phyloP scores from a whole-genome alignment of 1,284 basidiomycete species.

The Porogramme epimiltina region DNA sequence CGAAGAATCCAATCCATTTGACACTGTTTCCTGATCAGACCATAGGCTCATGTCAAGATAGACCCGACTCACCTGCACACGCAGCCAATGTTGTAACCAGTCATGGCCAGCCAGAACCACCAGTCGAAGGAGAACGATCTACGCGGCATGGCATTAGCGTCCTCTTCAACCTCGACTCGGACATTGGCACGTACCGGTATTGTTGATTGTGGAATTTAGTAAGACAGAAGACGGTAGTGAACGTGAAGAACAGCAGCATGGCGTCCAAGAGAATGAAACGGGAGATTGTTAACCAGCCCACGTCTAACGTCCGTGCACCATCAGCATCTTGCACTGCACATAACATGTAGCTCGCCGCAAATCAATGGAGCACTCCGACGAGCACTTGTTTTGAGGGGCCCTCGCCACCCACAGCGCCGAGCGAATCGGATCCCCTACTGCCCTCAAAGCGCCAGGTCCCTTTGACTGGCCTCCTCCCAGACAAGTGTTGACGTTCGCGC shows the following conservation, averaged over 20 bases:
- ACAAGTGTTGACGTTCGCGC: no score
- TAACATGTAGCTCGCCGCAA: no score
- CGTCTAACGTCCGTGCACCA: slow-evolving; percentile 55
- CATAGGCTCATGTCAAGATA: neutral
- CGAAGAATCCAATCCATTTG: slow-evolving; percentile 97
- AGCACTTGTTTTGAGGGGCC: no score
- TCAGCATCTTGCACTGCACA: no score
- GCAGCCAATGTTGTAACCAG: slow-evolving; percentile 91
- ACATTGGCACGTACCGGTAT: slow-evolving; percentile 63
- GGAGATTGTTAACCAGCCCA: slow-evolving; percentile 95
- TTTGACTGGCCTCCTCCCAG: no score
- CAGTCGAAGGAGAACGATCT: slow-evolving; percentile 93
- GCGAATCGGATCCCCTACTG: no score
- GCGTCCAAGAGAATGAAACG: slow-evolving; percentile 97
- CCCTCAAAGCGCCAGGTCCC: no score
- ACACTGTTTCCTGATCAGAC: slow-evolving; percentile 59
- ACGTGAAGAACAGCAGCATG: slow-evolving; percentile 98
- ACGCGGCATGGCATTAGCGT: neutral
- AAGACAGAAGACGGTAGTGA: slow-evolving; percentile 93
- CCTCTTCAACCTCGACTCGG: neutral
- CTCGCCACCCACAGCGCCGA: no score
- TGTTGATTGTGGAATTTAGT: slow-evolving; percentile 98
- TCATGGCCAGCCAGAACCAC: slow-evolving; percentile 95
- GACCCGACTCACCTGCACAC: slow-evolving; percentile 75
- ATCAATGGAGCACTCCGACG: no score